Percentiles rank a stretch among this genome's conserved stretches.
These are phyloP conservation scores for Closterium sp. DNA, from an alignment of 139 green algal genomes.

Conservation along the genomic window DNA sequence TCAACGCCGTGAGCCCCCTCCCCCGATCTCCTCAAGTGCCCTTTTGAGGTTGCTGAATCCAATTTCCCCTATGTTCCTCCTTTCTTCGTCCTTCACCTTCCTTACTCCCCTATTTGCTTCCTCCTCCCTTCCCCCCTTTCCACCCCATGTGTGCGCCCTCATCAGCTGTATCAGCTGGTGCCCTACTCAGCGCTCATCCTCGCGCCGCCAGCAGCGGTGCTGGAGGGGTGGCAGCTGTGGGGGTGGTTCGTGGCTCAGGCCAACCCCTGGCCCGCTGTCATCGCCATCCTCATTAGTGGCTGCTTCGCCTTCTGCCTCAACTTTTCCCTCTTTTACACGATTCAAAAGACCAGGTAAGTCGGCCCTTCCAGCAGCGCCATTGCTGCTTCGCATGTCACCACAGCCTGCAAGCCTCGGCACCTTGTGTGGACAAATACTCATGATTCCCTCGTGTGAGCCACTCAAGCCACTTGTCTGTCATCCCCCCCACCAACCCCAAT, in stretches of 20 bases:
- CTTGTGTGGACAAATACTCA: background rate
- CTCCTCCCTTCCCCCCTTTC: background rate
- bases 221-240: constrained; percentile 21
- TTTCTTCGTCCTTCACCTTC: background rate
- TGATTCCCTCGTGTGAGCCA: no score
- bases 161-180: constrained; percentile 50
- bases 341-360: constrained; percentile 31
- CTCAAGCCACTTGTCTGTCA: background rate
- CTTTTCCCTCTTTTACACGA: constrained; percentile 54
- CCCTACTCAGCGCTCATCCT: constrained; percentile 44
- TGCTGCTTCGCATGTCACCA: no score
- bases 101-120: background rate
- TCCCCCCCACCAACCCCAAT: background rate
- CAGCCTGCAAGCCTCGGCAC: background rate
- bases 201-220: constrained; percentile 2
- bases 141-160: background rate
- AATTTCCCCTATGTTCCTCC: background rate
- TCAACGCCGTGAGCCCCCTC: constrained; percentile 17
- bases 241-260: constrained; percentile 14
- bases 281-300: constrained; percentile 30
- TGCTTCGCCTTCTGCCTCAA: constrained; percentile 48
- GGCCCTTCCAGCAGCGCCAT: no score
- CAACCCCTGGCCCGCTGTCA: constrained; percentile 1
- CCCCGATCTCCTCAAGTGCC: no score
- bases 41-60: no score